A percentile compares a stretch with the other conserved stretches of the same genome.
phyloP scores from a whole-genome alignment of 331 rosid species.

The Cydonia oblonga region DNA sequence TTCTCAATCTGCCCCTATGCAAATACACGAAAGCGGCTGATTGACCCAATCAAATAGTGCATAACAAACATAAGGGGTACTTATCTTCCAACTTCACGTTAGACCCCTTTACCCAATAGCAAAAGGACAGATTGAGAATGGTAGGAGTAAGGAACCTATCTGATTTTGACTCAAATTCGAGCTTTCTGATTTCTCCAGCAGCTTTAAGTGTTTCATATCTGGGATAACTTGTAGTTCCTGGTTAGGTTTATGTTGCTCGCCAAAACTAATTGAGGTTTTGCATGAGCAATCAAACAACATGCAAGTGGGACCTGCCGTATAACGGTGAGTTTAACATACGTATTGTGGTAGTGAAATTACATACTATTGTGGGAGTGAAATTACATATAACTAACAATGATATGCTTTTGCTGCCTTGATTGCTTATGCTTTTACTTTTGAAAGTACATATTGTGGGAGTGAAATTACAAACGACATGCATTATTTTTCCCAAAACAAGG shows the following conservation, averaged over 20 bases:
- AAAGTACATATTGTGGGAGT: too few relatives aligned
- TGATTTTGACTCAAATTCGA: neutral
- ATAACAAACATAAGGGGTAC: neutral
- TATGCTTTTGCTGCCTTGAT: neutral
- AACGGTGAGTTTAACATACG: neutral
- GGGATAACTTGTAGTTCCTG: neutral
- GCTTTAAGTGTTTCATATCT: neutral
- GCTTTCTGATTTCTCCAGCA: neutral
- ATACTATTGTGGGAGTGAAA: neutral
- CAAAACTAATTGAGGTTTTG: neutral
- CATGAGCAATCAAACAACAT: neutral
- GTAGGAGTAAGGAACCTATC: neutral
- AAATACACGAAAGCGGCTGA: neutral
- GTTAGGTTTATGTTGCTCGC: neutral
- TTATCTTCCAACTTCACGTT: neutral
- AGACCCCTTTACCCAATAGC: neutral
- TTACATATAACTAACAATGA: neutral
- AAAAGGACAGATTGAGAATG: neutral
- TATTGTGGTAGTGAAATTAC: too few relatives aligned
- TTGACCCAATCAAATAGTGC: neutral
- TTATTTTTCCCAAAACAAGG: too few relatives aligned
- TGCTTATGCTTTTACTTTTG: too few relatives aligned
- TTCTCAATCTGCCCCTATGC: neutral
- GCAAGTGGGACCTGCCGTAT: neutral
- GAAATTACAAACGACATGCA: too few relatives aligned